A percentile compares a stretch with the other conserved stretches of the same genome.
These are phyloP conservation scores for Coleophoma eucalyptorum DNA, from an alignment of 2,329 filamentous ascomycete genomes.

Conservation along the genomic window DNA sequence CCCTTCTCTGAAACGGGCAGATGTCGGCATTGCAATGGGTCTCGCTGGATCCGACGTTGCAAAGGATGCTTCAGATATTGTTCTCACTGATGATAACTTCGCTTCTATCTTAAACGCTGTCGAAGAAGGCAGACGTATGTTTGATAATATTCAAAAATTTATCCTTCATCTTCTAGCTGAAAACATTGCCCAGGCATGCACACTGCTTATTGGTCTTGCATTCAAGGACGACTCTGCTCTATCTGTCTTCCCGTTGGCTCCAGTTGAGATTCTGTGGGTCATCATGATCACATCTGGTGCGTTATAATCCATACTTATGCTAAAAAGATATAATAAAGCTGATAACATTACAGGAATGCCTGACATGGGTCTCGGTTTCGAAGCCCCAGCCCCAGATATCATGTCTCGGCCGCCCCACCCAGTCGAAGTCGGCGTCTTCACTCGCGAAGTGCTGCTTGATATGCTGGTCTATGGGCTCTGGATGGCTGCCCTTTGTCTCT, in stretches of 20 bases:
- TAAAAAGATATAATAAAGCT: too few species aligned
- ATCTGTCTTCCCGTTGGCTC: constrained; percentile 82
- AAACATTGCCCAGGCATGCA: constrained; percentile 81
- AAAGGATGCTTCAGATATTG: constrained; percentile 58
- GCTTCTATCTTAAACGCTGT: constrained; percentile 68
- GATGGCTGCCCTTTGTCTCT: constrained; percentile 68
- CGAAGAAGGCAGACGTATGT: constrained; percentile 69
- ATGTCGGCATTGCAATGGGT: constrained; percentile 64
- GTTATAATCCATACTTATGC: too few species aligned
- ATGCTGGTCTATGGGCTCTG: constrained; percentile 76
- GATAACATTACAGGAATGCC: constrained; percentile 47
- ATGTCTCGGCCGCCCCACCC: constrained; percentile 78
- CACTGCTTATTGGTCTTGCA: constrained; percentile 74
- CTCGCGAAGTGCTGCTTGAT: constrained; percentile 71
- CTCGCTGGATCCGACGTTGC: constrained; percentile 59
- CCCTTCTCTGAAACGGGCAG: constrained; percentile 54
- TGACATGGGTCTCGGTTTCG: constrained; percentile 83
- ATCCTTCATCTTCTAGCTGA: constrained; percentile 59
- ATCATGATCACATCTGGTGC: constrained; percentile 83
- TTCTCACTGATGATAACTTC: constrained; percentile 69
- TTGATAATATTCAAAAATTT: constrained; percentile 74
- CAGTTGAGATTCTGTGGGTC: constrained; percentile 88
- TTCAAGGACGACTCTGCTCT: constrained; percentile 70
- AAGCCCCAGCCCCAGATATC: constrained; percentile 70
- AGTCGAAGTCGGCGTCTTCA: constrained; percentile 66